Evolutionary conservation across 1,284 basidiomycete genomes (phyloP).

Genomic region (Moesziomyces sp.): DNA sequence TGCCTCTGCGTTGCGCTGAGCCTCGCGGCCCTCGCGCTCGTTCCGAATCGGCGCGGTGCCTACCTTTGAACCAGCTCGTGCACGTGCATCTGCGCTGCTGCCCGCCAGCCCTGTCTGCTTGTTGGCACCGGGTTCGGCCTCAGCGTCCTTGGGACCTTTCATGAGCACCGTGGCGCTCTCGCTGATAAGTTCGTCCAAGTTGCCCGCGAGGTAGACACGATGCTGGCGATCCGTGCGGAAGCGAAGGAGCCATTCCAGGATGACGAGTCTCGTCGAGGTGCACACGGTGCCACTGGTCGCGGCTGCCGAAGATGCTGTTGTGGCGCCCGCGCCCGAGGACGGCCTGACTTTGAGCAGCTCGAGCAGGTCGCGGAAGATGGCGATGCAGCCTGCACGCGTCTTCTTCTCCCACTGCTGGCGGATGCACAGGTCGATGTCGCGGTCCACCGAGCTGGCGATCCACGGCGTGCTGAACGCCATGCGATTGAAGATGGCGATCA

Average conservation of each 20-base stretch:
- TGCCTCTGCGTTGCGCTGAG: slow-evolving; percentile 35
- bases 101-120: slow-evolving; percentile 49
- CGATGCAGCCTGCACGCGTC: slow-evolving; percentile 53
- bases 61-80: slow-evolving; percentile 24
- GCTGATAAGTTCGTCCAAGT: slow-evolving; percentile 69
- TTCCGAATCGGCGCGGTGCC: slow-evolving; percentile 6
- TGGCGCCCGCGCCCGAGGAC: slow-evolving; percentile 1
- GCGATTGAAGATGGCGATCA: slow-evolving; percentile 63
- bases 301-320: slow-evolving; percentile 4
- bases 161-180: slow-evolving; percentile 31
- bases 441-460: slow-evolving; percentile 48
- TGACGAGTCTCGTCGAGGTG: slow-evolving; percentile 73
- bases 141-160: slow-evolving; percentile 30
- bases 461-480: slow-evolving; percentile 64
- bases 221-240: slow-evolving; percentile 92
- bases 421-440: slow-evolving; percentile 25
- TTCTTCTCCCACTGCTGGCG: slow-evolving; percentile 45
- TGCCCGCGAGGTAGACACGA: slow-evolving; percentile 77
- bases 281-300: slow-evolving; percentile 14
- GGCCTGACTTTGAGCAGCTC: slow-evolving; percentile 43
- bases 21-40: slow-evolving; percentile 41
- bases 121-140: slow-evolving; percentile 46
- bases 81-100: slow-evolving; percentile 9
- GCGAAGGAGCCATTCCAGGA: slow-evolving; percentile 88
- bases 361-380: slow-evolving; percentile 61